A percentile compares a stretch with the other conserved stretches of the same genome.
Evolutionary conservation across 257 asterid genomes (phyloP).

Genomic region (Solanum commersonii): DNA sequence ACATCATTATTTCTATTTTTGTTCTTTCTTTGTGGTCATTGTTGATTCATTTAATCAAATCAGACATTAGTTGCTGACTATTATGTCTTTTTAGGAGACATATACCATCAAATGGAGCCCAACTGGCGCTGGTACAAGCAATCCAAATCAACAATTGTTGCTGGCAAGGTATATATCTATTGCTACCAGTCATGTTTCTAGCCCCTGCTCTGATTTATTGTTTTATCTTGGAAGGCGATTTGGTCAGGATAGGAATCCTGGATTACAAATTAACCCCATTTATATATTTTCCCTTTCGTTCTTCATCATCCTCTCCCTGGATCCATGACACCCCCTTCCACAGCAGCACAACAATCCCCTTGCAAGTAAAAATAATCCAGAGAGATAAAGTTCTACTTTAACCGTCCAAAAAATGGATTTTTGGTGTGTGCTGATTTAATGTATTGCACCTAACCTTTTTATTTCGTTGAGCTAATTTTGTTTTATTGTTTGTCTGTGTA

Average conservation of each 20-base stretch:
- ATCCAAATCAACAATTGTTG: conserved; percentile 63
- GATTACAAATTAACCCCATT: no score
- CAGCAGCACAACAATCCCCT: not conserved
- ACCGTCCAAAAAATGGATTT: not conserved
- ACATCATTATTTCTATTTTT: not conserved
- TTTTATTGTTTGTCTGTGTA: conserved; percentile 11
- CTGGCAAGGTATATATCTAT: conserved; percentile 59
- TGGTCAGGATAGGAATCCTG: not conserved
- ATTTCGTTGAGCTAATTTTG: not conserved
- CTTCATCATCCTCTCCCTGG: not conserved
- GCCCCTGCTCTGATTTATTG: not conserved
- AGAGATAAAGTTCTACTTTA: not conserved
- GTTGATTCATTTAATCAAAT: not conserved
- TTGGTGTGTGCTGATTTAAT: not conserved
- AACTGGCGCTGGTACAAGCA: conserved; percentile 74
- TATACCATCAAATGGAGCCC: conserved; percentile 97
- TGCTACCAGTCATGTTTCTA: not conserved
- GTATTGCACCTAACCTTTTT: not conserved
- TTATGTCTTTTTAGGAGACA: conserved; percentile 45
- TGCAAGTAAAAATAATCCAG: not conserved
- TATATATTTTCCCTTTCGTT: not conserved
- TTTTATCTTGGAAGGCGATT: not conserved
- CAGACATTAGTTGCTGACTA: not conserved
- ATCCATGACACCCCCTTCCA: not conserved
- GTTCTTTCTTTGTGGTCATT: not conserved